Base-by-base conservation (phyloP, 345 rosid species). In the Bruguiera gymnorhiza region DNA sequence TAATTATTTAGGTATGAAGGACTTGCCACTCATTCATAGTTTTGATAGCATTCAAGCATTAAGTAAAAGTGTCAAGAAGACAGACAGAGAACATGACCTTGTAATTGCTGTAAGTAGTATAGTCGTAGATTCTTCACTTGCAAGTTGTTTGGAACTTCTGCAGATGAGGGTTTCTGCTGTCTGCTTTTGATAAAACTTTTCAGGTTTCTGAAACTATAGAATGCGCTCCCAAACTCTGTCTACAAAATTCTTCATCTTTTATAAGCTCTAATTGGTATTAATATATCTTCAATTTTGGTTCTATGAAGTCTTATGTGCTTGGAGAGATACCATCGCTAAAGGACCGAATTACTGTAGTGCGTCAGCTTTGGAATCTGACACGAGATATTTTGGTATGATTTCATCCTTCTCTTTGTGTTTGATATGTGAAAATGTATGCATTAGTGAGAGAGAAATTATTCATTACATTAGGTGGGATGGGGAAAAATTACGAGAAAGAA, bases 361-460 rank as follows among this genome's bases (percentile, higher is more conserved):
- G 96, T 76, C 99, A 92, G 76, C 98, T 95, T 75, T 95, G 99
- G 99, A 88, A 86, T 81, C 98, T 92, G 72, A 95, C 99, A 27
- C 67, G 63, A 63, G 99, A 92, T 89, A 85, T 95, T 79, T 80
- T 95, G 91, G 98, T 95, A 90, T 57, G 70, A 3, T 36, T 69
- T 74, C 67, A 23, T 43, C 20, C 27, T 76, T 57, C 31, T 48
- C 29, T 27, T n/a, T 62, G 19, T 23, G 50, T 64, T 68, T 70
- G 60, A 39, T 34, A 46, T 69, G 26, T 65, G 21, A 8, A 39
- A 27, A 15, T 65, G 54, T 13, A 21, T 55, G 23, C n/a, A 18
- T 67, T 13, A 48, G 4, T 23, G 29, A 57, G 31, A 10, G 36
- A 60, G 30, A 61, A 46, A 5, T 34, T 51, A 29, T 43, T 24